Conservation (phyloP, 805 yeast species). For the Saccharomycopsis sp. region DNA sequence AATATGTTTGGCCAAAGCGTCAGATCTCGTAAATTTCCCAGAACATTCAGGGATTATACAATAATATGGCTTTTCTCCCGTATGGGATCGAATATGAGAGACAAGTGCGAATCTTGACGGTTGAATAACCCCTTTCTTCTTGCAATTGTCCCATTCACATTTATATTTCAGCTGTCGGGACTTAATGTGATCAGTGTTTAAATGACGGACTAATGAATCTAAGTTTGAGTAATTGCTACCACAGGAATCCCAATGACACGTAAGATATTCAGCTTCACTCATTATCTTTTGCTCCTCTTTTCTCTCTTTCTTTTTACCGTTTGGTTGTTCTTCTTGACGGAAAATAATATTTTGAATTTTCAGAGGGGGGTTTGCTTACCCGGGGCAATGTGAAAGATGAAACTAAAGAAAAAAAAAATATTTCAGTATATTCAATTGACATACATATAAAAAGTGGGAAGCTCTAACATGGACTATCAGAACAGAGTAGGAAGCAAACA, state of each 20-base stretch:
- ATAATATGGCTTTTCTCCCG: constrained; percentile 58
- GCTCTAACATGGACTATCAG: constrained; percentile 94
- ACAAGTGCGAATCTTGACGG: constrained; percentile 52
- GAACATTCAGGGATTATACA: constrained; percentile 65
- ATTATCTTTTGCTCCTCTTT: no score
- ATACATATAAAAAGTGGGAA: no score
- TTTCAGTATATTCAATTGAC: no score
- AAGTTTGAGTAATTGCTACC: constrained; percentile 25
- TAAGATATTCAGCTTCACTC: no score
- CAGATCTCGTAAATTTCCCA: constrained; percentile 49
- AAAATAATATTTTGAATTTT: background rate
- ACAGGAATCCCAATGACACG: constrained; percentile 17
- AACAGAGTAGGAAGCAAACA: constrained; percentile 85
- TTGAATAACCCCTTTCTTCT: constrained; percentile 42
- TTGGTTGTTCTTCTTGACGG: background rate
- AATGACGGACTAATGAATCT: constrained; percentile 35
- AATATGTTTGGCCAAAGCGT: constrained; percentile 59
- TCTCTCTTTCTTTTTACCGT: no score
- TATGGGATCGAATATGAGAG: constrained; percentile 58
- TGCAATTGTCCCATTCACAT: constrained; percentile 60
- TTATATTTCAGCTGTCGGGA: constrained; percentile 33
- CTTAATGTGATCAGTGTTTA: constrained; percentile 34
- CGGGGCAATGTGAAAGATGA: background rate
- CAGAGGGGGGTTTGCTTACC: background rate
- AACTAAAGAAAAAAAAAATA: background rate